Percentiles rank a stretch among this genome's conserved stretches.
Conservation (phyloP, 108 stramenopile species). For the Fistulifera pelliculosa region DNA sequence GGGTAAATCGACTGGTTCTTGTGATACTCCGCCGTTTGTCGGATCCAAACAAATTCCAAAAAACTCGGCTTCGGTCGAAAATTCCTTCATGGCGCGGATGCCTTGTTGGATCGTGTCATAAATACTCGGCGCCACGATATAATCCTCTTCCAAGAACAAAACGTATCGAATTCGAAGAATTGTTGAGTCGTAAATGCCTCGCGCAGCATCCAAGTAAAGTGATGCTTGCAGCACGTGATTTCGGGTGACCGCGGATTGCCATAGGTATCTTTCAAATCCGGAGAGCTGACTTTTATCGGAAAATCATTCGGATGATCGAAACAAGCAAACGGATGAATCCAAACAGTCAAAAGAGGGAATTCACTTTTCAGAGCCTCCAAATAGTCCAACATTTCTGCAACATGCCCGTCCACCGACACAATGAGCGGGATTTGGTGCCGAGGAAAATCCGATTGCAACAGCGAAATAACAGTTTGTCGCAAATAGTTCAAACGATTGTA, state of each 20-base stretch:
- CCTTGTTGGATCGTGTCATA: conserved; percentile 33
- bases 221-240: conserved; percentile 53
- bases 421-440: conserved; percentile 25
- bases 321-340: conserved; percentile 44
- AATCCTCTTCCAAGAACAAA: conserved; percentile 63
- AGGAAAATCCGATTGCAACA: conserved; percentile 41
- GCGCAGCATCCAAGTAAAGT: conserved; percentile 54
- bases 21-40: conserved; percentile 13
- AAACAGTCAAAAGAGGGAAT: conserved; percentile 33
- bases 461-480: conserved; percentile 26
- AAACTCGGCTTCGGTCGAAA: conserved; percentile 4
- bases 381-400: conserved; percentile 28
- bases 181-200: conserved; percentile 20
- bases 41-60: conserved; percentile 40
- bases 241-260: conserved; percentile 29
- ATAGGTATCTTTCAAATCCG: conserved; percentile 33
- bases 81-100: conserved; percentile 13
- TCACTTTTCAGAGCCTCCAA: conserved; percentile 32
- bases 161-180: conserved; percentile 13
- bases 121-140: conserved; percentile 40
- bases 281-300: conserved; percentile 31
- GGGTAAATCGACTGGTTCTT: neutral
- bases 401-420: conserved; percentile 47
- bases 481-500: conserved; percentile 48
- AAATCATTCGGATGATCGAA: conserved; percentile 42